Evolutionary conservation across 139 green algal species (phyloP), one percentile per base, ranked within the genome.

Genomic region (Tetradesmus lagerheimii): DNA sequence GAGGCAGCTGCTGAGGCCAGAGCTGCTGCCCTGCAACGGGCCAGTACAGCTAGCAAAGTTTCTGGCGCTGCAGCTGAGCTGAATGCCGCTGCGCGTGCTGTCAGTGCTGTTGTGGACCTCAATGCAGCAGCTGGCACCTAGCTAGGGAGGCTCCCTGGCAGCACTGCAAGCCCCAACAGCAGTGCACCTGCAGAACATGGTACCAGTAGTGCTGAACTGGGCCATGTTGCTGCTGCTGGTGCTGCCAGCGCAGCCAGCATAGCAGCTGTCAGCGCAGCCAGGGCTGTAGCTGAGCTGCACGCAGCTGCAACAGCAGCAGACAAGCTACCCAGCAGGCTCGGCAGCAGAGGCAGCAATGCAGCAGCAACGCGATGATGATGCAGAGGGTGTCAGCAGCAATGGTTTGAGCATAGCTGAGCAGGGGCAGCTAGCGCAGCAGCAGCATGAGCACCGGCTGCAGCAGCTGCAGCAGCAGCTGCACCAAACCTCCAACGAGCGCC

Each of bases 401-500:
- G 23, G 18, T 23, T 25, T 25, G 27, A 85, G 41, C 41, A 43
- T 34, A 62, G 37, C 77, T 8, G 35, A 83, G 77, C 27, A 66
- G 80, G 29, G 41, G 8, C 80, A 38, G 41, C 80, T 47, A 29
- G n/a, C 35, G 80, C 23, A 71, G 80, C 39, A 37, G 31, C 80
- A 67, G 43, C 78, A 64, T 18, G 47, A 62, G 37, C 18, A n/a
- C 15, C 78, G 31, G 37, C 38, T 23, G 37, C 43, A 31, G 23
- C 80, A 86, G 80, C 80, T 64, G 80, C 45, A 74, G 45, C 80
- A 75, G 31, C 80, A 75, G 47, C 81, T 23, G 81, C 45, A 43
- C 15, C 47, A 43, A 9, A 23, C 23, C 4, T 6, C 57, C 23
- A 27, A 20, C 12, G 20, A 15, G 31, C 45, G 31, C 4, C 47